Evolutionary conservation across 1,284 basidiomycete species (phyloP).

Genomic region (Ganoderma boninense): DNA sequence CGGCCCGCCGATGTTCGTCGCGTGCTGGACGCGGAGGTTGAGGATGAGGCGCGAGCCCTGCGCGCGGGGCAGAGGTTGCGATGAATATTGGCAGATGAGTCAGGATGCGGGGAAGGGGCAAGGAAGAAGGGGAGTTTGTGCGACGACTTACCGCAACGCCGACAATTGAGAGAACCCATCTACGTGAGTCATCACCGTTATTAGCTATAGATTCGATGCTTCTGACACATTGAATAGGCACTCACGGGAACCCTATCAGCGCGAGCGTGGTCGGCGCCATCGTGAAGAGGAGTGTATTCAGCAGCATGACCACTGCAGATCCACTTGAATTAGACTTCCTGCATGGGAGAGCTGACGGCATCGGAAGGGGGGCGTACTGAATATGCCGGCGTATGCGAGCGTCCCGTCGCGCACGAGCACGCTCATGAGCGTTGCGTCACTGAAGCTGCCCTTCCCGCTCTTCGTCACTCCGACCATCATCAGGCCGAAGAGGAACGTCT

Average conservation of each 20-base stretch:
- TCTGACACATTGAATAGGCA: background rate
- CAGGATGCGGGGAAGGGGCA: background rate
- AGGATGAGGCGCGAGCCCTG: constrained; percentile 40
- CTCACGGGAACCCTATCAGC: constrained; percentile 39
- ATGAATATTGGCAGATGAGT: background rate
- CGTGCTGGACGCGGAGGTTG: constrained; percentile 34
- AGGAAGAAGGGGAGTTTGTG: background rate
- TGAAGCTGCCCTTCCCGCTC: constrained; percentile 38
- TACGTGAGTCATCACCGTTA: constrained; percentile 7
- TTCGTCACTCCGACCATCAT: constrained; percentile 44
- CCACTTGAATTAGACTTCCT: background rate
- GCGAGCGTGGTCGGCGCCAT: constrained; percentile 37
- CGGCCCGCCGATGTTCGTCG: constrained; percentile 16
- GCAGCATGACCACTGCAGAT: constrained; percentile 35
- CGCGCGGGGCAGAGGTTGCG: background rate
- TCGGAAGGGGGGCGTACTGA: constrained; percentile 29
- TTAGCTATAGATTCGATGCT: background rate
- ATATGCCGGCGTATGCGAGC: constrained; percentile 38
- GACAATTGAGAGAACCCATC: constrained; percentile 39
- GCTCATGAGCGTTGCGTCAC: constrained; percentile 39
- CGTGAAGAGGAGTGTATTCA: constrained; percentile 40
- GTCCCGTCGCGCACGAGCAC: constrained; percentile 49
- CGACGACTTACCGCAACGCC: constrained; percentile 35
- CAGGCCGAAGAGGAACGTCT: constrained; percentile 45
- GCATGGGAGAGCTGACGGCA: background rate